Evolutionary conservation across 2,329 filamentous ascomycete genomes (phyloP), one percentile per base, ranked within the genome.

Genomic region (Graphilbum fragrans): DNA sequence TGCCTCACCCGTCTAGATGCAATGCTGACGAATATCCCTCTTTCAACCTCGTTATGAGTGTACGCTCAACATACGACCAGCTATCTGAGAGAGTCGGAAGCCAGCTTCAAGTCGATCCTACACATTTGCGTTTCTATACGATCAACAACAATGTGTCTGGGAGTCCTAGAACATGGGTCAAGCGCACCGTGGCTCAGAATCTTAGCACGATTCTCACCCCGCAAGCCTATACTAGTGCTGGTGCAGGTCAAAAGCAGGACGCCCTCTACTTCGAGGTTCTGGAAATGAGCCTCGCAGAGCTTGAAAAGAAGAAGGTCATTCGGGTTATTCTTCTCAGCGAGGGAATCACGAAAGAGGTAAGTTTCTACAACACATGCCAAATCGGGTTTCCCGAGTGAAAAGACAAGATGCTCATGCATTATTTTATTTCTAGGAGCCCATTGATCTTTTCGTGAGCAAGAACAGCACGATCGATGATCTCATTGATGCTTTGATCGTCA

Each of bases 281-380:
- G 33, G 92, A 98, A 48, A 94, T 95, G 68, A 94, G 86, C 53
- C 64, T 98, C 37, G 83, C 85, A 20, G 93, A 98, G 59, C 70
- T 94, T 35, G 92, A 98, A 55, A 92, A 85, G 43, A 92, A 94
- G 67, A 95, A 93, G 66, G 77, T 68, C 43, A 66, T 96, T 48
- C 90, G 85, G 58, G 64, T 98, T 37, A 84, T 71, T 1, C 90
- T 83, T 77, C 67, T 98, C 36, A 83, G 81, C 33, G 92, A 98
- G 48, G 92, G 92, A 35, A 82, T 96, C 47, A 78, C 78, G 11
- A 96, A 95, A 66, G 88, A 94, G 64, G 84, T 86, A 61, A 59
- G 71, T 56, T 16, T 19, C 20, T 10, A 12, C 12, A n/a, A 5
- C 36, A n/a, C n/a, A n/a, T n/a, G n/a, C n/a, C n/a, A n/a, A n/a